Evolutionary conservation across 768 basidiomycete species (phyloP), one percentile per base, ranked within the genome.

Genomic region (Auricularia cornea): DNA sequence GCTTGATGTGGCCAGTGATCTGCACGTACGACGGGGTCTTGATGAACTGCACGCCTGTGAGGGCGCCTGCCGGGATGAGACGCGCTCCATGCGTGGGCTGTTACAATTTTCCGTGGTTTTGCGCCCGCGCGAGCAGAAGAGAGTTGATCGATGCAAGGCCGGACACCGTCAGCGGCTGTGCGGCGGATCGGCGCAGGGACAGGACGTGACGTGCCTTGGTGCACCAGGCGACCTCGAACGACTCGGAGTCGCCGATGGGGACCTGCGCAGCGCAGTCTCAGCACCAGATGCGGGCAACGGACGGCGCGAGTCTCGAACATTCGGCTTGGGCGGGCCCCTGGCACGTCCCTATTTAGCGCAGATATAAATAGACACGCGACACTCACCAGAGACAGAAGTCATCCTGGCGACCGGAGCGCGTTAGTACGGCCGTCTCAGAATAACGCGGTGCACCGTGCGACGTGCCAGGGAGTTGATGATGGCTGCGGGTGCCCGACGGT

Each of bases 201-300:
- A 8, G 10, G 16, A 10, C 16, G 51, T 10, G 8, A 16, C 54
- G 23, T 16, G 26, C 28, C 54, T 31, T 31, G 54, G 30, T 31
- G 75, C 90, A 94, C 81, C 84, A 94, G 1, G 89, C 84, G 11
- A 93, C 87, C 69, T 83, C 85, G 70, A 83, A 77, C 51, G 81
- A 84, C 71, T 94, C 92, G 3, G 81, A 81, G 63, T 87, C 80
- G 38, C 80, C 86, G 54, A 93, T 85, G n/a, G 75, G 72, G 89
- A 69, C 89, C 88, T 89, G 54, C 6, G 20, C 16, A 1, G 28
- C 54, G 20, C 12, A 18, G 44, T 18, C 16, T 48, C 20, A 57
- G 26, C 3, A 1, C 20, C 44, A 18, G 18, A 40, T 40, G 3
- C 44, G 20, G 12, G 20, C 6, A 5, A 18, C 1, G 20, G 6